Evolutionary conservation across 2,329 filamentous ascomycete species (phyloP), one percentile per base, ranked within the genome.

Genomic region (Grosmannia huntii): DNA sequence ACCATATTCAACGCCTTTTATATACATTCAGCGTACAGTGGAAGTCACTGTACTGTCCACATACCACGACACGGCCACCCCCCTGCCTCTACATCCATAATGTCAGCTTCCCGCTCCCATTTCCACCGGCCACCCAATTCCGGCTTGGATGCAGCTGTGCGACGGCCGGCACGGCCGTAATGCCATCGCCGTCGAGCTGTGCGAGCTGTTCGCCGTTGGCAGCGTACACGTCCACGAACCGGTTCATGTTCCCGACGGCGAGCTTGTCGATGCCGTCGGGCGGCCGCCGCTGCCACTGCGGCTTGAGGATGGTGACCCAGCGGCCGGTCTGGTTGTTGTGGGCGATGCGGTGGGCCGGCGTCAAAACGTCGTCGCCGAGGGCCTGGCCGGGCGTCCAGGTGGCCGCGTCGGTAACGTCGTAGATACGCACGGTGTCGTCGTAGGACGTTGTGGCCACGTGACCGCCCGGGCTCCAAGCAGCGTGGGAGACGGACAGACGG

Each of bases 241-340:
- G 83, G 68, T 95, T 96, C 94, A 97, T 97, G 65, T 97, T 99
- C 1, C 89, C 94, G 59, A 99, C 92, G 27, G 84, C 88, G 65
- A 99, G 90, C 61, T 92, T 90, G 62, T 95, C 86, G 5, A 95
- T 83, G 9, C 85, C 85, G 60, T 94, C 89, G 38, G 79, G 74
- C 0, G 94, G 92, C 52, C 81, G 79, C 36, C 81, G 76, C 70
- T 99, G 94, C 94, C 94, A 99, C 65, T 96, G 90, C 0, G 69
- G 94, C 79, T 78, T 95, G 68, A 78, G 70, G 38, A 81, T 96
- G 0, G 90, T 95, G 0, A 96, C 90, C 90, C 90, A 96, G 58
- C 91, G 80, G 0, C 92, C 94, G 0, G 91, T 97, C 73, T 99
- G 94, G 67, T 96, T 96, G 67, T 99, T 99, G 67, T 99, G 94